A percentile compares a stretch with the other conserved stretches of the same genome.
Conservation (phyloP, 345 rosid genomes). For the Salix caprea region DNA sequence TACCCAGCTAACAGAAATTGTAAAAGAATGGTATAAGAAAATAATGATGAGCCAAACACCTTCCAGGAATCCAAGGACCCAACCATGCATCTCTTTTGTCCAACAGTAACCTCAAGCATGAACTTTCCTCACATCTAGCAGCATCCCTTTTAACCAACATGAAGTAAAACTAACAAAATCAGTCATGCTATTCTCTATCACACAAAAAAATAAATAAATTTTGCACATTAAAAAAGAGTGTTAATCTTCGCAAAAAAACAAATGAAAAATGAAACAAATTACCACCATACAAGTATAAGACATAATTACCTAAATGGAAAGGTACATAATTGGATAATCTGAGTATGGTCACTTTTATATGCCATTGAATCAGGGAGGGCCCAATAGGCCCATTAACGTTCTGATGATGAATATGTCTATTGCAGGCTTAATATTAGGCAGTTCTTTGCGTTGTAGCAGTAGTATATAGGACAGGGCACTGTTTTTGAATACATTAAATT, state of each 20-base stretch:
- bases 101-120: conserved; percentile 74
- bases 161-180: conserved; percentile 18
- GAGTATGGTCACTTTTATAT: conserved; percentile 75
- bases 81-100: conserved; percentile 95
- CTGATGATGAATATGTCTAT: conserved; percentile 70
- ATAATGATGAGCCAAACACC: conserved; percentile 42
- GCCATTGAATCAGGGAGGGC: conserved; percentile 84
- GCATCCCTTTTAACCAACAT: conserved; percentile 60
- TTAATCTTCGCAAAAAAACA: neutral
- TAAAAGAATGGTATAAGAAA: conserved; percentile 15
- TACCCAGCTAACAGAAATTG: neutral
- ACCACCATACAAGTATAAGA: conserved; percentile 1
- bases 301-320: conserved; percentile 56
- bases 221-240: neutral
- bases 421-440: conserved; percentile 50
- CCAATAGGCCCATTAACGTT: conserved; percentile 72
- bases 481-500: conserved; percentile 32
- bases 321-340: conserved; percentile 73
- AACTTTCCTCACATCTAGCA: conserved; percentile 78
- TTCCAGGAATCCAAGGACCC: conserved; percentile 99
- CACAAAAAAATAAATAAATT: neutral
- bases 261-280: conserved; percentile 1
- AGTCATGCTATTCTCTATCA: neutral
- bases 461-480: conserved; percentile 72
- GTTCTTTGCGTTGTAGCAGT: conserved; percentile 47